Conservation (phyloP, 2,329 filamentous ascomycete genomes). For the Teratosphaeria viscida region DNA sequence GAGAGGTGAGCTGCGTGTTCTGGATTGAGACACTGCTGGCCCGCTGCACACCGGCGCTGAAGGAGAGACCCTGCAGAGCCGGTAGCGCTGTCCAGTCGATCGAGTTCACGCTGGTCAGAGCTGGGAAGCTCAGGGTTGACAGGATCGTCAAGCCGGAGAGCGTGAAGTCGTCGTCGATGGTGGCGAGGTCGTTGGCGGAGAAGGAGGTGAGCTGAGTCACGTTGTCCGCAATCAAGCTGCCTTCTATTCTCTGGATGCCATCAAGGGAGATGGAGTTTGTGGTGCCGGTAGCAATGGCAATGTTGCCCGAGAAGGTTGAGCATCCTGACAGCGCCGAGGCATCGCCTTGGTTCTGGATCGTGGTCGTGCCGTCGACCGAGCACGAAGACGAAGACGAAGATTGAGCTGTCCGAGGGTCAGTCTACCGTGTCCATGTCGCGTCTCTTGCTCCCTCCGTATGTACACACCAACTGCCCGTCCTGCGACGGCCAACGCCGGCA, state of each 20-base stretch:
- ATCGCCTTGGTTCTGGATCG: slow-evolving; percentile 52
- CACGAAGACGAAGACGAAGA: slow-evolving; percentile 4
- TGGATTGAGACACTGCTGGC: slow-evolving; percentile 62
- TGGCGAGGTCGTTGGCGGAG: slow-evolving; percentile 48
- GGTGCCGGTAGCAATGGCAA: slow-evolving; percentile 51
- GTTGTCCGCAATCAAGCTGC: slow-evolving; percentile 41
- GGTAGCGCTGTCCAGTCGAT: slow-evolving; percentile 67
- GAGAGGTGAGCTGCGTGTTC: slow-evolving; percentile 72
- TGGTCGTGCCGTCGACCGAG: slow-evolving; percentile 36
- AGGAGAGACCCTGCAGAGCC: slow-evolving; percentile 47
- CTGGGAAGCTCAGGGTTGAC: slow-evolving; percentile 54
- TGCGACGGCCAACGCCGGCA: slow-evolving; percentile 46
- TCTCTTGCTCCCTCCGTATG: not conserved
- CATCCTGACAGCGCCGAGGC: slow-evolving; percentile 52
- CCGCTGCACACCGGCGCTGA: slow-evolving; percentile 55
- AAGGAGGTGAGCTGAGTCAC: slow-evolving; percentile 56
- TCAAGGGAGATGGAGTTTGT: slow-evolving; percentile 51
- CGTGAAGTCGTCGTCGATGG: slow-evolving; percentile 60
- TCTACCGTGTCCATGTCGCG: not conserved
- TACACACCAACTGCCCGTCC: slow-evolving; percentile 41
- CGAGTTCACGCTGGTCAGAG: slow-evolving; percentile 53
- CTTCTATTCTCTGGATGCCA: slow-evolving; percentile 50
- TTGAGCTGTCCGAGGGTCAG: slow-evolving; percentile 12
- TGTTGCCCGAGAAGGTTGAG: slow-evolving; percentile 56
- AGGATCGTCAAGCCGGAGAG: slow-evolving; percentile 61